Evolutionary conservation across 345 rosid genomes (phyloP), one percentile per base, ranked within the genome.

Genomic region (Gossypium longicalyx): DNA sequence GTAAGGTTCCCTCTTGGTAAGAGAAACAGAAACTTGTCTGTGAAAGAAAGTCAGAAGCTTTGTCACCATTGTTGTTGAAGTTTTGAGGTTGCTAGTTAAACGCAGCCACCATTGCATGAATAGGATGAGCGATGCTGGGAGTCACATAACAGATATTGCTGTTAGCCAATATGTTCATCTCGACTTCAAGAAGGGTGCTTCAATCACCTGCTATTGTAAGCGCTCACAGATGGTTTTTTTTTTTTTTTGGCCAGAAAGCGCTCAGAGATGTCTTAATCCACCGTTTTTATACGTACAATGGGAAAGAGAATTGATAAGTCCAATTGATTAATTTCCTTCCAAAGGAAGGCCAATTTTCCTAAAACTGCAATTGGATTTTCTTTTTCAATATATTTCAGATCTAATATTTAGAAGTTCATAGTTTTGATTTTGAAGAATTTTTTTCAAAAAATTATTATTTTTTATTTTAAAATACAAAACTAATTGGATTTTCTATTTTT

Each of bases 181-280:
- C 0, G 41, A 34, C 41, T 34, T 34, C 41, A 34, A 34, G 74
- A 85, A 84, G 10, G 86, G 90, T 53, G 74, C 82, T 74, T 77
- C 88, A 11, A 78, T 86, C 69, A 74, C 88, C 25, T 72, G 86
- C 84, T 75, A 81, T 23, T 72, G 87, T 84, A 77, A 81, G 67
- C 82, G 77, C 83, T 87, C 95, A 34, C 7, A 34, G 41, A 34
- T 34, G 7, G 7, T 34, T 34, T 5, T 5, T 34, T 4, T 34
- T 34, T 5, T 5, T 34, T 34, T 34, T 34, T 6, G 41, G 41
- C 41, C 41, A 34, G 41, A 34, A 34, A 34, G 41, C 41, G 41
- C 41, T 34, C 7, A 34, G 82, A 84, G 77, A 81, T 84, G 25
- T 77, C 89, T 82, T 76, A 89, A 90, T 80, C 75, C 88, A 59